These are phyloP conservation scores for Tieghemiomyces parasiticus DNA, from an alignment of 192 early-diverging fungal genomes.

Conservation along the genomic window DNA sequence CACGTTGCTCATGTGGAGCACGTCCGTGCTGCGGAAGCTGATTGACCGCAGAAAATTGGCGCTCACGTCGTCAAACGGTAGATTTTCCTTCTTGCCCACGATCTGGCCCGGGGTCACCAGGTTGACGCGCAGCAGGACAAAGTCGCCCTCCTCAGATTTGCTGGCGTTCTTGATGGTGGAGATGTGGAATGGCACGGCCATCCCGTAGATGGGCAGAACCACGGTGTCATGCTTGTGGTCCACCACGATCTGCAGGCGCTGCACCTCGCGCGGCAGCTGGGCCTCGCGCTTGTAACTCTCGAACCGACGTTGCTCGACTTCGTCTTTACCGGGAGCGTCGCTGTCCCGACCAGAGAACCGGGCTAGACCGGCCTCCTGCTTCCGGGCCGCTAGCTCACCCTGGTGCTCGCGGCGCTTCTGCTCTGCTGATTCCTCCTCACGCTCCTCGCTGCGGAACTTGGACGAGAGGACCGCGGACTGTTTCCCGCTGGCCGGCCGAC, in stretches of 20 bases:
- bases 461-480: slow-evolving; percentile 55
- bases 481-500: slow-evolving; percentile 22
- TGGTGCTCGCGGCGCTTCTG: slow-evolving; percentile 76
- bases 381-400: slow-evolving; percentile 60
- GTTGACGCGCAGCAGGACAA: slow-evolving; percentile 83
- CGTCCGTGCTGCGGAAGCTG: slow-evolving; percentile 81
- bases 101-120: slow-evolving; percentile 90
- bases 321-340: slow-evolving; percentile 43
- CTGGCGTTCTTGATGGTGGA: slow-evolving; percentile 86
- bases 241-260: slow-evolving; percentile 72
- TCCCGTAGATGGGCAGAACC: slow-evolving; percentile 87
- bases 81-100: slow-evolving; percentile 76
- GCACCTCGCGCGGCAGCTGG: slow-evolving; percentile 64
- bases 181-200: slow-evolving; percentile 96
- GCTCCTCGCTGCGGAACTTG: slow-evolving; percentile 66
- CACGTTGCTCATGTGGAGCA: slow-evolving; percentile 65
- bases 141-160: slow-evolving; percentile 90
- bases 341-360: slow-evolving; percentile 52
- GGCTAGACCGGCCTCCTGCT: slow-evolving; percentile 63
- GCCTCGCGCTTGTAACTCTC: slow-evolving; percentile 92
- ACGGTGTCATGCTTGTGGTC: slow-evolving; percentile 77
- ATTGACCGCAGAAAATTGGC: slow-evolving; percentile 87
- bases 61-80: slow-evolving; percentile 71
- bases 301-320: slow-evolving; percentile 69
- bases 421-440: slow-evolving; percentile 63